Evolutionary conservation across 768 basidiomycete genomes (phyloP).

Genomic region (Galerina marginata): DNA sequence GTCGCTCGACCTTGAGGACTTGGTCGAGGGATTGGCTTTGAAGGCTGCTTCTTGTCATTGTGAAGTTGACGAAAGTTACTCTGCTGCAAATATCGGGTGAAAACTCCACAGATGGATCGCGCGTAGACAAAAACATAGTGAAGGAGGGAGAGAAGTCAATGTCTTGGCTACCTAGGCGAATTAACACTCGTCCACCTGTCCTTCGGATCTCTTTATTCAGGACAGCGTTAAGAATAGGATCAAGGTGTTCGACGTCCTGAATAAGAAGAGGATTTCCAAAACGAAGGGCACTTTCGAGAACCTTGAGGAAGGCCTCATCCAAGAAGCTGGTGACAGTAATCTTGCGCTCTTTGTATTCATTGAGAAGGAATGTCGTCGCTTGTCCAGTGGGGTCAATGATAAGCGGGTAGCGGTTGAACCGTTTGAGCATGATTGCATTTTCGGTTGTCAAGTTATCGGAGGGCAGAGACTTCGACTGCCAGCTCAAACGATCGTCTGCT

Average conservation of each 20-base stretch:
- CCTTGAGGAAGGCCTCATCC: slow-evolving; percentile 98
- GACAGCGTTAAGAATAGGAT: slow-evolving; percentile 96
- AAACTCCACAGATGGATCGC: slow-evolving; percentile 97
- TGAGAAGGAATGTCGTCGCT: slow-evolving; percentile 91
- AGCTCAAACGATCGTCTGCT: slow-evolving; percentile 92
- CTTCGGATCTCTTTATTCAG: slow-evolving; percentile 95
- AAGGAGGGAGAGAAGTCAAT: slow-evolving; percentile 99
- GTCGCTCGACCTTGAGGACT: slow-evolving; percentile 95
- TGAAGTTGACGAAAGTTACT: slow-evolving; percentile 95
- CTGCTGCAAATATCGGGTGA: slow-evolving; percentile 98
- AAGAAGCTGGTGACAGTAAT: slow-evolving; percentile 98
- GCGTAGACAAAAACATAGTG: slow-evolving; percentile 98
- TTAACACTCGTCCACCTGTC: slow-evolving; percentile 96
- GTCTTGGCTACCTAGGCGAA: slow-evolving; percentile 95
- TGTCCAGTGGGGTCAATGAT: slow-evolving; percentile 99
- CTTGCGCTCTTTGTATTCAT: slow-evolving; percentile 95
- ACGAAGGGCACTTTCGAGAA: slow-evolving; percentile 96
- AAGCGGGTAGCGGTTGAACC: slow-evolving; percentile 96
- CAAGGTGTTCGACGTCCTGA: slow-evolving; percentile 96
- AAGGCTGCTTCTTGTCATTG: slow-evolving; percentile 98
- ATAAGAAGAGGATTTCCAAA: slow-evolving; percentile 98
- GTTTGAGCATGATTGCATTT: slow-evolving; percentile 99
- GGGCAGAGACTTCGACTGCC: slow-evolving; percentile 96
- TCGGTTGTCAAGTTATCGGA: slow-evolving; percentile 95
- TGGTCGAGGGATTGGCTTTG: slow-evolving; percentile 98